Base-by-base conservation (phyloP, 306 rosid species). In the Prunus padus region DNA sequence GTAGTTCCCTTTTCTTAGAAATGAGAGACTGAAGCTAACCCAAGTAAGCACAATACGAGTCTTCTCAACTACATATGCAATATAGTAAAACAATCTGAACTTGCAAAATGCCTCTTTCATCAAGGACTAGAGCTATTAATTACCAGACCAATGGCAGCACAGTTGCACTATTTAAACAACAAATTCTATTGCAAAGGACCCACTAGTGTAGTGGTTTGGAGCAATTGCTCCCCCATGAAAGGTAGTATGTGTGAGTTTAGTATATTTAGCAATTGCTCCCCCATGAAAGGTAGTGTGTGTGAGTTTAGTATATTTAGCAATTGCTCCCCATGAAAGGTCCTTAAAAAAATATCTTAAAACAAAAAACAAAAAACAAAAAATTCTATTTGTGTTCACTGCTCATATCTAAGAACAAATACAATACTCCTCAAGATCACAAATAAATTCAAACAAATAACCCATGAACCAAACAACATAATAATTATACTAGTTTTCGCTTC, bases 101-200 rank as follows among this genome's bases (percentile, higher is more conserved):
- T 46, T 31, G 19, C n/a, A 4, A 44, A 60, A 16, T 3, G 12
- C 44, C 16, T 3, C 16, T 6, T 5, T 11, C 44, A 22, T n/a
- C 61, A 28, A 31, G 15, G 9, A 65, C 40, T 31, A 0, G 11
- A 22, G 37, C 57, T 45, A n/a, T 42, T 5, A 33, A 45, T 37
- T 78, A 78, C 52, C 67, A 77, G 42, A 76, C 42, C 31, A 42
- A 54, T 23, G 25, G 54, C 23, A 15, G 18, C 50, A 73, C 30
- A 28, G 42, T 37, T 15, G 18, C 52, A 33, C 65, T 37, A 65
- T 9, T 44, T 37, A 37, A 37, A 37, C 42, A 37, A 37, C 42
- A 37, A 37, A 37, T 37, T 37, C 5, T 37, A 7, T 37, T 37
- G n/a, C n/a, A n/a, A n/a, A n/a, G n/a, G n/a, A n/a, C n/a, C n/a